Percentiles rank a stretch among this genome's conserved stretches.
phyloP scores from a whole-genome alignment of 176 grass and related monocot genomes.

The Poa pratensis region DNA sequence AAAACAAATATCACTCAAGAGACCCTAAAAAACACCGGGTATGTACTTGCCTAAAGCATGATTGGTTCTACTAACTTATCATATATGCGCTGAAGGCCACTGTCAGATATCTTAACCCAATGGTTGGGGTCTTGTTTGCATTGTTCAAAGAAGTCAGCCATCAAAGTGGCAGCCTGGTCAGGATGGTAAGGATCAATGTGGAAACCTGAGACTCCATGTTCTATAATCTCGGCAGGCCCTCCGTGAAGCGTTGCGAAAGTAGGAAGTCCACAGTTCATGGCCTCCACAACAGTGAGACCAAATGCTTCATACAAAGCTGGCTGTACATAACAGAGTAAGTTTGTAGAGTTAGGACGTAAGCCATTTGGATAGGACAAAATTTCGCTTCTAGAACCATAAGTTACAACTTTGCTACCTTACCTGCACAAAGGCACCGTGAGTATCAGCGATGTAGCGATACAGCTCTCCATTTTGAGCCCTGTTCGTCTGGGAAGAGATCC shows the following conservation, averaged over 20 bases:
- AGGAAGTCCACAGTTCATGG: constrained; percentile 87
- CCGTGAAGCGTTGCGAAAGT: constrained; percentile 94
- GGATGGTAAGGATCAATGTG: constrained; percentile 93
- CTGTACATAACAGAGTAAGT: constrained; percentile 42
- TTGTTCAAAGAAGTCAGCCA: constrained; percentile 79
- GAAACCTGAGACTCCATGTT: constrained; percentile 84
- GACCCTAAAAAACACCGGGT: constrained; percentile 1
- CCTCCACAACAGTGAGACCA: constrained; percentile 91
- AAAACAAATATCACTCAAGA: constrained; percentile 14
- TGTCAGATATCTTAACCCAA: constrained; percentile 68
- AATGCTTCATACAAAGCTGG: constrained; percentile 97
- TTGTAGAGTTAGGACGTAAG: constrained; percentile 20
- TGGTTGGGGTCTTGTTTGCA: constrained; percentile 65
- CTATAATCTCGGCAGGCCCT: constrained; percentile 95
- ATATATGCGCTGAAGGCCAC: constrained; percentile 67
- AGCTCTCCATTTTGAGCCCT: constrained; percentile 81
- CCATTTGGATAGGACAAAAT: neutral
- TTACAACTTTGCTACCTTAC: constrained; percentile 47
- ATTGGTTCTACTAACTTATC: constrained; percentile 61
- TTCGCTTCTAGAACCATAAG: neutral
- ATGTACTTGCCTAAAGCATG: constrained; percentile 1
- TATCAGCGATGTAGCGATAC: constrained; percentile 96
- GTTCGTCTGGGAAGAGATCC: constrained; percentile 95
- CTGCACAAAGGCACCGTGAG: constrained; percentile 88
- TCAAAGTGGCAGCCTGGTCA: constrained; percentile 64